Base-by-base conservation (phyloP, 2,329 filamentous ascomycete species). In the Pyricularia sp. region DNA sequence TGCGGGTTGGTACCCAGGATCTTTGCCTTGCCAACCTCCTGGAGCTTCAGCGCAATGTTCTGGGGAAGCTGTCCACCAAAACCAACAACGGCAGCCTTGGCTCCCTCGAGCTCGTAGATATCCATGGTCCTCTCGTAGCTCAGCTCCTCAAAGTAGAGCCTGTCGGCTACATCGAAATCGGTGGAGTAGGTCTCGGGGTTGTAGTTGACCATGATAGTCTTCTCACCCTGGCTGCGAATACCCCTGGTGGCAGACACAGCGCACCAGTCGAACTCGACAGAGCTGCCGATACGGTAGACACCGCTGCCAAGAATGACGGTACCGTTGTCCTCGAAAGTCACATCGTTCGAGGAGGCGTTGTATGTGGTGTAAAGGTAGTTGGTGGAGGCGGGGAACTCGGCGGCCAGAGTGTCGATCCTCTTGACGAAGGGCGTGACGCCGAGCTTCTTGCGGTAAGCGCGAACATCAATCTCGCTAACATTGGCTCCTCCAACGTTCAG, bases 221-320 rank as follows among this genome's bases (percentile, higher is more conserved):
- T 97, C 82, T 96, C 89, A 70, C 92, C 93, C 82, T 96, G 91
- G 67, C 88, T 82, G 71, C 88, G 86, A 68, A 97, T 83, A 57
- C 91, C 90, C 68, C 91, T 83, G 12, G 92, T 93, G 68, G 92
- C 90, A 72, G 92, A 94, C 67, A 97, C 92, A 68, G 93, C 92
- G 75, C 93, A 97, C 93, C 93, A 97, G 78, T 99, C 93, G 74
- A 99, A 99, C 78, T 99, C 94, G 64, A 99, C 94, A 7, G 93
- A 97, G 78, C 89, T 93, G 72, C 94, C 94, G 74, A 97, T 99
- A 74, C 94, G 87, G 84, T 99, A 99, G 26, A 97, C 94, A 78
- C 94, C 94, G 73, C 89, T 93, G 67, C 94, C 94, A 16, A 99
- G 85, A 66, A 97, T 88, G 65, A 99, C 79, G 60, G 88, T 90